These are phyloP conservation scores for Oemleria cerasiformis DNA, from an alignment of 306 rosid genomes.

Conservation along the genomic window DNA sequence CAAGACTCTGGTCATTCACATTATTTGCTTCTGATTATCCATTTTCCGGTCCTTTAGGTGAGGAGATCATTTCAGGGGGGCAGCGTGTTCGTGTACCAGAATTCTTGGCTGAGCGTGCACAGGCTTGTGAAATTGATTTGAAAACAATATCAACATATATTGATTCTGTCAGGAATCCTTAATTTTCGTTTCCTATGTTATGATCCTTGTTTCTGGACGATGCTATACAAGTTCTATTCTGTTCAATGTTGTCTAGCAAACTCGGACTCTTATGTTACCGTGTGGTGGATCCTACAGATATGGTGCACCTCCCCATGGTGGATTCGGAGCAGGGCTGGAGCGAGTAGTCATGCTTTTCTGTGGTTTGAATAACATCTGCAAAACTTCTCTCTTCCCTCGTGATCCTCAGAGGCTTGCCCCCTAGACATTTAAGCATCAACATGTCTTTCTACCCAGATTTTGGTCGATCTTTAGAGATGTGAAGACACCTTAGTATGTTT, in stretches of 20 bases:
- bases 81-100: no score
- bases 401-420: constrained; percentile 73
- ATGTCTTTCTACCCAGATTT: no score
- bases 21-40: background rate
- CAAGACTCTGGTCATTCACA: background rate
- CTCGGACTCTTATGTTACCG: background rate
- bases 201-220: background rate
- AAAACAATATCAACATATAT: constrained; percentile 69
- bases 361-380: constrained; percentile 80
- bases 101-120: constrained; percentile 56
- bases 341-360: constrained; percentile 93
- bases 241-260: no score
- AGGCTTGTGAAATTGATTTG: constrained; percentile 70
- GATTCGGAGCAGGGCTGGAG: constrained; percentile 92
- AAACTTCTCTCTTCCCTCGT: constrained; percentile 83
- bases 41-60: constrained; percentile 29
- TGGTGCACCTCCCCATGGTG: constrained; percentile 91
- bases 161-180: constrained; percentile 76
- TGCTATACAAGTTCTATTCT: background rate
- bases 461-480: no score
- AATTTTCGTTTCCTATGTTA: background rate
- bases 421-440: background rate
- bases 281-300: constrained; percentile 50
- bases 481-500: no score
- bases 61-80: no score